Percentiles rank a stretch among this genome's conserved stretches.
Evolutionary conservation across 805 yeast genomes (phyloP).

Genomic region (Candida odintsovae): DNA sequence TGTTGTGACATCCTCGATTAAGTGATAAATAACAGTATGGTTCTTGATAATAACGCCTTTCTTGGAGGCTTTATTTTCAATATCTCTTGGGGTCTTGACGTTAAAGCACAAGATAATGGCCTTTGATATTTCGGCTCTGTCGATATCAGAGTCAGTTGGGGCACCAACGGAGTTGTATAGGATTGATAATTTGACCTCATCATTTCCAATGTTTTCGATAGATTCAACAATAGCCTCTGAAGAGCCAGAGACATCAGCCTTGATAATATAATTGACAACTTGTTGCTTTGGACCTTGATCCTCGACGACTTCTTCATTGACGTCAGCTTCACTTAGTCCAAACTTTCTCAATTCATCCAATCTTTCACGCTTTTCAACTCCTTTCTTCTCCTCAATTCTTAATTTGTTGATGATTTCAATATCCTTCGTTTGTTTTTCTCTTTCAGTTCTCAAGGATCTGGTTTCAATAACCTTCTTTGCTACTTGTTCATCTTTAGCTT

Average conservation of each 20-base stretch:
- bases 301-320: slow-evolving; percentile 14
- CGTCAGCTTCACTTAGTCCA: slow-evolving; percentile 45
- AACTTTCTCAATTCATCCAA: slow-evolving; percentile 52
- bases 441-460: slow-evolving; percentile 53
- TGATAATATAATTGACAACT: slow-evolving; percentile 60
- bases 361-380: slow-evolving; percentile 45
- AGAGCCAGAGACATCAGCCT: slow-evolving; percentile 92
- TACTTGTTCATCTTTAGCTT: slow-evolving; percentile 64
- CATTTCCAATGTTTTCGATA: slow-evolving; percentile 77
- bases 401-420: slow-evolving; percentile 67
- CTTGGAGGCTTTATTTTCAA: slow-evolving; percentile 48
- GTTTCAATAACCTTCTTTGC: slow-evolving; percentile 74
- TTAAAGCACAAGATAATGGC: slow-evolving; percentile 81
- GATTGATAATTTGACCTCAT: slow-evolving; percentile 68
- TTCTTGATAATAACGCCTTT: slow-evolving; percentile 52
- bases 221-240: slow-evolving; percentile 89
- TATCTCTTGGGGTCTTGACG: slow-evolving; percentile 57
- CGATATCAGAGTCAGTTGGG: slow-evolving; percentile 61
- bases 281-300: slow-evolving; percentile 20
- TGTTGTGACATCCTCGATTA: slow-evolving; percentile 77
- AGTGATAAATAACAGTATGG: slow-evolving; percentile 79
- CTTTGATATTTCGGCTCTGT: slow-evolving; percentile 60
- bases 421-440: slow-evolving; percentile 54
- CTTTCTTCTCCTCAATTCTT: slow-evolving; percentile 49
- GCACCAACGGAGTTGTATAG: slow-evolving; percentile 74